Base-by-base conservation (phyloP, 208 protist genomes). In the Paratrypanosoma confusum region DNA sequence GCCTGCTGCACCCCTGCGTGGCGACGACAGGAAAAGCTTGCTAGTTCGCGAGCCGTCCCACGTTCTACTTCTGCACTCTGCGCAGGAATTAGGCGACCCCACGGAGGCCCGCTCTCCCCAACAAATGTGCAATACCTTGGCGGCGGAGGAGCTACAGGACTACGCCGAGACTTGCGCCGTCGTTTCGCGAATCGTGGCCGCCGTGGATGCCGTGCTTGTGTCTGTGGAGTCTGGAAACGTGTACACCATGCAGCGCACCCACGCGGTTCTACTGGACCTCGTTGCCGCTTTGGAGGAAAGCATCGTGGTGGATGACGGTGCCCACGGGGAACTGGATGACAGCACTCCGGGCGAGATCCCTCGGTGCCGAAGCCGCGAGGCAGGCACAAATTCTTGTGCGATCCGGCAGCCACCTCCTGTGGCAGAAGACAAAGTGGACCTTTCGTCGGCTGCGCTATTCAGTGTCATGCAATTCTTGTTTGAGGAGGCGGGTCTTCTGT, bases 141-240 rank as follows among this genome's bases (percentile, higher is more conserved):
- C n/a, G n/a, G n/a, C n/a, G n/a, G n/a, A n/a, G n/a, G n/a, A n/a
- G 14, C 32, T 85, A 24, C 36, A 52, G 4, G 35, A 39, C 16
- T 87, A 88, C 41, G 45, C 84, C 18, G 71, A 81, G 47, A 51
- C 79, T 25, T 58, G 49, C 21, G 21, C 59, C 2, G 68, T 88
- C 28, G 34, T 55, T 31, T 31, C 34, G 18, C 57, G 79, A 21
- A 21, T 88, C 23, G 33, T 67, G 8, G 34, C 31, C 11, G 56
- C 68, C 5, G 39, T 57, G 28, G 79, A 88, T 39, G 64, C 71
- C 25, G 45, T 83, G 5, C 50, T 83, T 24, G 54, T 75, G 1
- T 39, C 70, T 8, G 41, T 81, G n/a, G 66, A 62, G 27, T 59
- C 52, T 3, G 51, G 43, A 2, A 60, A 68, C 17, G 68, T 67